These are phyloP conservation scores for Crithidia mellificae DNA, from an alignment of 208 protist genomes.

Conservation along the genomic window DNA sequence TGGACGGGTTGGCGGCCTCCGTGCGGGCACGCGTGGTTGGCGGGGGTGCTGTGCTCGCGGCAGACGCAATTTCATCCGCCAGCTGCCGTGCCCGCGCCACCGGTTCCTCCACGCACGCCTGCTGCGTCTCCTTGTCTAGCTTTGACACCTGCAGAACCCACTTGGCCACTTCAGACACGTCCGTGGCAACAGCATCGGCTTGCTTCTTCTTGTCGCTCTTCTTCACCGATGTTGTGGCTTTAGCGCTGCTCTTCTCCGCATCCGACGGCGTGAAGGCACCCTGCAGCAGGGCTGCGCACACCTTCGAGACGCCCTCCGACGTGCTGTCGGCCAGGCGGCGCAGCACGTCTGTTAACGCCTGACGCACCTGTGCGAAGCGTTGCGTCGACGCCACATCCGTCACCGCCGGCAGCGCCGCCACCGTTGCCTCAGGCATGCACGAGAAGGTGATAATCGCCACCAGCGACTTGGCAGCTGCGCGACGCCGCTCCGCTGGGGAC, in stretches of 20 bases:
- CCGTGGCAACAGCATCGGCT: background rate
- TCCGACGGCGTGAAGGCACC: background rate
- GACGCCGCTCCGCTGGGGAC: constrained; percentile 24
- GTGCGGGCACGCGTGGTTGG: constrained; percentile 23
- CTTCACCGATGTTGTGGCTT: background rate
- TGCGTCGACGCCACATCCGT: constrained; percentile 8
- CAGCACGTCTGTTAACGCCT: constrained; percentile 8
- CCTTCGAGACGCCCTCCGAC: constrained; percentile 20
- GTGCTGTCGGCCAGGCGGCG: constrained; percentile 8
- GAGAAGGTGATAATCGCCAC: constrained; percentile 36
- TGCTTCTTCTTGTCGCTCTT: constrained; percentile 5
- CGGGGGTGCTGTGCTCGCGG: constrained; percentile 12
- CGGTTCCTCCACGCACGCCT: constrained; percentile 18
- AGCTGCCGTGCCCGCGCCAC: constrained; percentile 19
- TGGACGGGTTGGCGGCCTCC: background rate
- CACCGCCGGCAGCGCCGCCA: constrained; percentile 4
- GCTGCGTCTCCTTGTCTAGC: constrained; percentile 23
- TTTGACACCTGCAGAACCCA: constrained; percentile 17
- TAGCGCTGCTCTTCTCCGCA: background rate
- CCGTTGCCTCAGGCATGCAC: background rate
- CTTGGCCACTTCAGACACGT: constrained; percentile 7
- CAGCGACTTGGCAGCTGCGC: constrained; percentile 36
- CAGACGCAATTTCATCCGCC: constrained; percentile 13
- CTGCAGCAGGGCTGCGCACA: constrained; percentile 21
- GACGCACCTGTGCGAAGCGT: constrained; percentile 22